Base-by-base conservation (phyloP, 176 grass and related monocot genomes). In the Lolium perenne region DNA sequence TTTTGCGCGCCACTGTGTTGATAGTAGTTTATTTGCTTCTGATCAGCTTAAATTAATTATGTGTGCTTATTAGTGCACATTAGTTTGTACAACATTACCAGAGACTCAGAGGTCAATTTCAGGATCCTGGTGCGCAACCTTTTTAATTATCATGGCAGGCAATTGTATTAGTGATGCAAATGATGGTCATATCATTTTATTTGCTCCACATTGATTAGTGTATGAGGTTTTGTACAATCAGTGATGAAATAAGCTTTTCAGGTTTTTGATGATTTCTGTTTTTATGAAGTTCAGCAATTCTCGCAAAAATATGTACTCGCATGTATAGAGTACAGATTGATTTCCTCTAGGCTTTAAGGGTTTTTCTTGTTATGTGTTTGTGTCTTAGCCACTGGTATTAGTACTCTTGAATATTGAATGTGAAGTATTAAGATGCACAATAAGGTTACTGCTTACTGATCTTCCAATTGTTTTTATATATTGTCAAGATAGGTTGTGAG, bases 401-500 rank as follows among this genome's bases (percentile, higher is more conserved):
- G 3, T 51, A 8, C 17, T 50, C 32, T 85, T 56, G 53, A 38
- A 81, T 43, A 48, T 74, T 35, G 15, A 78, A 71, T 69, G n/a
- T 15, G 49, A 47, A 74, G 61, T 62, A 62, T 54, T 38, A 57
- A 81, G 71, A 43, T 77, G 43, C 38, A 75, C 74, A 29, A 46
- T 4, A 74, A 45, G 43, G 13, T 43, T 45, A 43, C 47, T 43
- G 56, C 9, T 70, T 58, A 68, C 29, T 89, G 49, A 78, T 60
- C 58, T 81, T 69, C 38, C 46, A 78, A 21, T 83, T 74, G 35
- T 74, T 61, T 87, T 86, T 65, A 65, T 85, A 14, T 58, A 59
- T 55, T 90, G 78, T 86, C 53, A 83, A 90, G 81, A 86, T 92
- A 95, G 93, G 86, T 95, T 46, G 80, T 95, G 75, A 95, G 86